Base-by-base conservation (phyloP, 352 stramenopile genomes). In the Elongisporangium anandrum region DNA sequence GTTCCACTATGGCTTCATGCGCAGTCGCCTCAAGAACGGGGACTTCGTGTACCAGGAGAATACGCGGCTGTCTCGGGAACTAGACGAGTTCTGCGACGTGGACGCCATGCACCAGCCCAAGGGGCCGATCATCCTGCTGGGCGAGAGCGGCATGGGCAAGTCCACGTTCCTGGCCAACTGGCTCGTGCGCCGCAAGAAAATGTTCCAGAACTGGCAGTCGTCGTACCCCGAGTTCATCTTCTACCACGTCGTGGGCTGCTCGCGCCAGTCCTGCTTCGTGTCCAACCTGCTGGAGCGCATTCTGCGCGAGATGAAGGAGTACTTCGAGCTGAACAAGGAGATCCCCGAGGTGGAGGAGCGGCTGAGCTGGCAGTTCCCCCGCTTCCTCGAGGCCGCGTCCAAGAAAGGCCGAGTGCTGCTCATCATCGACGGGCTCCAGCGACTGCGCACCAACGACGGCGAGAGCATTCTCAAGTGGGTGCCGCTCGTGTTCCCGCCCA, bases 401-500 rank as follows among this genome's bases (percentile, higher is more conserved):
- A 95, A 95, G 72, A 97, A 97, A 70, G 90, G 90, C 19, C 70
- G 79, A 21, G 86, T 96, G 23, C 84, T 97, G 55, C 74, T 98
- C 45, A 87, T 97, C 22, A 92, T 98, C 48, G 92, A 97, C 62
- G 89, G 90, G 2, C 61, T 98, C 9, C 80, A 97, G 54, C 70
- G 90, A 8, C 68, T 97, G 7, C 79, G 85, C 48, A 93, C 81
- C 23, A 94, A 74, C 34, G 84, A 96, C 59, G 89, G 90, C 24
- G 90, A 97, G 53, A 91, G 75, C 57, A 95, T 95, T 56, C 69
- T 97, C 49, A 96, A 96, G 60, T 98, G 90, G 90, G 69, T 98
- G 8, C 90, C 92, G 17, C 70, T 96, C 5, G 73, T 70, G 19
- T 94, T 97, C 52, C 90, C 90, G 22, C 67, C 87, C 2, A 97